Conservation (phyloP, 2,329 filamentous ascomycete genomes). For the Apiospora rasikravindrae region DNA sequence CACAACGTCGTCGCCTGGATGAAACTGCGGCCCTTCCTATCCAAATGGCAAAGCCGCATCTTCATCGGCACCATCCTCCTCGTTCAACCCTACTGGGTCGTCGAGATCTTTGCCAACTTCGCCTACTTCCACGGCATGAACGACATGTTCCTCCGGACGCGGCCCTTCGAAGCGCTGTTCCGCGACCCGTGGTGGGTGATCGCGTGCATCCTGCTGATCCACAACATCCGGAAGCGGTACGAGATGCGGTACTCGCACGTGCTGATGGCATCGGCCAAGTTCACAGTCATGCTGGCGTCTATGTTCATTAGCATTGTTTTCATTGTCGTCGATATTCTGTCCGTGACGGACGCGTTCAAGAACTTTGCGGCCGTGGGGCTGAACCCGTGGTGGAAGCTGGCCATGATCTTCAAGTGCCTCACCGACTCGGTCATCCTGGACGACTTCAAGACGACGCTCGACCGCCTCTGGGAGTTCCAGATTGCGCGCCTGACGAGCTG, state of each 20-base stretch:
- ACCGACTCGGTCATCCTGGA: constrained; percentile 71
- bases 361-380: constrained; percentile 48
- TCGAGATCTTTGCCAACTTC: constrained; percentile 70
- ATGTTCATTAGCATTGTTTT: constrained; percentile 67
- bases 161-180: constrained; percentile 65
- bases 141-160: constrained; percentile 57
- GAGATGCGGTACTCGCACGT: constrained; percentile 63
- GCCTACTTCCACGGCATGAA: constrained; percentile 64
- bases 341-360: constrained; percentile 58
- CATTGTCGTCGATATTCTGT: constrained; percentile 64
- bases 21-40: constrained; percentile 67
- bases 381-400: constrained; percentile 68
- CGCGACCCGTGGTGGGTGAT: constrained; percentile 74
- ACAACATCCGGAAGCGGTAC: constrained; percentile 67
- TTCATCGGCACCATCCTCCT: constrained; percentile 65
- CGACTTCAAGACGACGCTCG: constrained; percentile 67
- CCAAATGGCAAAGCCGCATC: constrained; percentile 52
- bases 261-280: constrained; percentile 65
- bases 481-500: constrained; percentile 42
- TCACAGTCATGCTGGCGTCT: constrained; percentile 64
- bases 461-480: constrained; percentile 29
- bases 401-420: constrained; percentile 70
- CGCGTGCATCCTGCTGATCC: constrained; percentile 63
- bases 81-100: constrained; percentile 66
- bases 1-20: constrained; percentile 73